A percentile compares a stretch with the other conserved stretches of the same genome.
These are phyloP conservation scores for Wickerhamomyces hampshirensis DNA, from an alignment of 805 yeast species.

Conservation along the genomic window DNA sequence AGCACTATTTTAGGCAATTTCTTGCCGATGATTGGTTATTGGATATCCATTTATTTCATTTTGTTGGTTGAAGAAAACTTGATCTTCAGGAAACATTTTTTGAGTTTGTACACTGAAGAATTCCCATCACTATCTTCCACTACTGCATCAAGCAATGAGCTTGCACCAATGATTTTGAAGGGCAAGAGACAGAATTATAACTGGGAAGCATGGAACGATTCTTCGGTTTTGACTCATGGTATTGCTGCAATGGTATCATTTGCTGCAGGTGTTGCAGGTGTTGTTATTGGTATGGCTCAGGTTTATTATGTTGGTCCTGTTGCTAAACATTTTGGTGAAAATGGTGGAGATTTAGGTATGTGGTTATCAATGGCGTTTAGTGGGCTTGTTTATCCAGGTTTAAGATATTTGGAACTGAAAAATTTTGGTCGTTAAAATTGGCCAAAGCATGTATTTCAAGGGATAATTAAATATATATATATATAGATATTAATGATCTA, in stretches of 20 bases:
- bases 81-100: conserved; percentile 52
- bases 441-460: too few species aligned
- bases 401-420: conserved; percentile 63
- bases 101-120: conserved; percentile 40
- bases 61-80: conserved; percentile 66
- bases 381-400: conserved; percentile 54
- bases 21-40: conserved; percentile 87
- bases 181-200: conserved; percentile 48
- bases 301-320: conserved; percentile 78
- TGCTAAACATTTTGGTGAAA: conserved; percentile 57
- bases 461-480: too few species aligned
- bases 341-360: conserved; percentile 79
- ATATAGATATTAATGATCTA: too few species aligned
- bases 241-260: conserved; percentile 67
- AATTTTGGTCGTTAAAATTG: conserved; percentile 39
- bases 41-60: conserved; percentile 81
- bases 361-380: conserved; percentile 73
- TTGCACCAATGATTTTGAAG: conserved; percentile 17
- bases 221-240: conserved; percentile 57
- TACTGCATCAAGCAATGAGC: conserved; percentile 1
- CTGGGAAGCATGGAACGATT: conserved; percentile 71
- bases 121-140: conserved; percentile 25
- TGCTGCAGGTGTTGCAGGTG: conserved; percentile 71
- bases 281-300: conserved; percentile 84
- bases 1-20: conserved; percentile 72